Evolutionary conservation across 352 stramenopile genomes (phyloP).

Genomic region (Globisporangium mamillatum): DNA sequence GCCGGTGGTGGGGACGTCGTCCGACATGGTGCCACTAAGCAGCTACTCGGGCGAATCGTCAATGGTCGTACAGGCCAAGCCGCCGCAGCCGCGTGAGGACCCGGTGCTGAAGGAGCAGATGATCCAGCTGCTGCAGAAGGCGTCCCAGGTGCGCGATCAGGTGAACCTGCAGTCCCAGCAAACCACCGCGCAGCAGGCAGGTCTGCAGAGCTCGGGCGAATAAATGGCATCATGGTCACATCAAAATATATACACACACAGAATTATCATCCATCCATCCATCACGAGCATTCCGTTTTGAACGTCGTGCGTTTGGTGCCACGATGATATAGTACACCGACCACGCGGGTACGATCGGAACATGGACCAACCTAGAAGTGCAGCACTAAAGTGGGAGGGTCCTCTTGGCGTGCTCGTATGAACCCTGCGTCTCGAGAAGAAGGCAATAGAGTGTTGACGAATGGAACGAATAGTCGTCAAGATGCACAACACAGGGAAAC

Average conservation of each 20-base stretch:
- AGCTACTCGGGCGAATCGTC: constrained; percentile 37
- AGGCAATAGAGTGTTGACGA: too few relatives aligned
- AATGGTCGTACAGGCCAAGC: constrained; percentile 45
- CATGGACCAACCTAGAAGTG: too few relatives aligned
- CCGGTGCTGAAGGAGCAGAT: constrained; percentile 82
- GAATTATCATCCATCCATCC: neutral
- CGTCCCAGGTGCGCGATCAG: constrained; percentile 74
- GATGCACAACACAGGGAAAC: too few relatives aligned
- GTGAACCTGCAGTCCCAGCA: constrained; percentile 55
- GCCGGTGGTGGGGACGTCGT: constrained; percentile 25
- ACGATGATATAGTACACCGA: neutral
- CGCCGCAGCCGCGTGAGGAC: constrained; percentile 47
- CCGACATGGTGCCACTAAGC: constrained; percentile 73
- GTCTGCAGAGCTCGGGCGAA: constrained; percentile 72
- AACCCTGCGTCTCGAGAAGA: too few relatives aligned
- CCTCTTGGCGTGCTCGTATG: too few relatives aligned
- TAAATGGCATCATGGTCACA: constrained; percentile 20
- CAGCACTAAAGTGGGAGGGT: too few relatives aligned
- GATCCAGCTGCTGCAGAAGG: constrained; percentile 83
- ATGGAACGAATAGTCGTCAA: too few relatives aligned
- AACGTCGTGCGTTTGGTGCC: neutral
- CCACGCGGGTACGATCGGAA: neutral
- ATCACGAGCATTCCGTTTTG: neutral
- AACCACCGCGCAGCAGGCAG: constrained; percentile 55
- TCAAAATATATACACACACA: constrained; percentile 7